Base-by-base conservation (phyloP, 2,329 filamentous ascomycete genomes). In the Mollisiaceae sp. region DNA sequence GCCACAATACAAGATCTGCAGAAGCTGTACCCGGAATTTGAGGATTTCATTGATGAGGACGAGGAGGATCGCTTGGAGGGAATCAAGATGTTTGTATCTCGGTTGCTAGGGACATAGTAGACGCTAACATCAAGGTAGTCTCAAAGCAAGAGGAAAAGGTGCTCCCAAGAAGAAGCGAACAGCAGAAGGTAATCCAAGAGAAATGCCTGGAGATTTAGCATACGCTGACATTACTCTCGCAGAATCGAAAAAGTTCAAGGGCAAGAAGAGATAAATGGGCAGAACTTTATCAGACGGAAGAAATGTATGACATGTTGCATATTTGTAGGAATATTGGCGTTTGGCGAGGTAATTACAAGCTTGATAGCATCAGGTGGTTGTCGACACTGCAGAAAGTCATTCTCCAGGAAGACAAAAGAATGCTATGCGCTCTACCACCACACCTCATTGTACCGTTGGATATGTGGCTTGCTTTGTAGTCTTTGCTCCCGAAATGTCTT, bases 131-230 rank as follows among this genome's bases (percentile, higher is more conserved):
- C 76, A 81, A 72, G 67, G 69, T 74, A 92, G 90, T 73, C 80
- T 90, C 73, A 94, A 92, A 78, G 79, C 85, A 36, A 89, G 93
- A 82, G 94, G 93, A 71, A 97, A 98, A 83, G 90, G 90, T 63
- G 87, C 90, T 54, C 93, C 94, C 8, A 91, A 96, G 86, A 97
- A 97, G 87, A 96, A 95, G 85, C 89, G 83, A 76, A 88, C 83
- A n/a, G 65, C 78, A 75, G 78, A 73, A 68, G 75, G 77, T 38
- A 47, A 41, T 32, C 6, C 6, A 38, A 2, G 39, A 52, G 45
- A n/a, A n/a, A 41, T 56, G 15, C 36, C 27, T 62, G 14, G 50
- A 32, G 18, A 32, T 54, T 8, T 2, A n/a, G 27, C 50, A 14
- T 32, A 4, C n/a, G 43, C 71, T 69, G 61, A 72, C 41, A 8